phyloP scores from a whole-genome alignment of 2,329 filamentous ascomycete genomes.

The Didymosphaeria variabile region DNA sequence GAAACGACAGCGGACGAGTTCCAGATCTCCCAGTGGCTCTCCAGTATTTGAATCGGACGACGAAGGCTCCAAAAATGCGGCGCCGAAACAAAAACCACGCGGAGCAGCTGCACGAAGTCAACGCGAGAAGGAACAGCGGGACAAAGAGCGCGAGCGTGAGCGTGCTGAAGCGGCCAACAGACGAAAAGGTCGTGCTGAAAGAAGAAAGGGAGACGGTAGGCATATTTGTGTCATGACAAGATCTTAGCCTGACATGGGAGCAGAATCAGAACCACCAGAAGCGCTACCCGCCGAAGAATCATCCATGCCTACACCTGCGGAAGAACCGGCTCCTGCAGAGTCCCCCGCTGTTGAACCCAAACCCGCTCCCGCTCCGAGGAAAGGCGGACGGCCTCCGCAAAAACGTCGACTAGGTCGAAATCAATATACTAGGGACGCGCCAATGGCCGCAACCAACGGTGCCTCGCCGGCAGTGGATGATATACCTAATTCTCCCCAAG shows the following conservation, averaged over 20 bases:
- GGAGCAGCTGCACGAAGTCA: constrained; percentile 60
- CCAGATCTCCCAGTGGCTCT: constrained; percentile 56
- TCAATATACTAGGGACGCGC: constrained; percentile 48
- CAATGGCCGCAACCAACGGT: constrained; percentile 43
- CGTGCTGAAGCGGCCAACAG: constrained; percentile 79
- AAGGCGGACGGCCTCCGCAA: constrained; percentile 46
- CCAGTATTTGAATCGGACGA: constrained; percentile 76
- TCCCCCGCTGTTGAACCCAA: constrained; percentile 34
- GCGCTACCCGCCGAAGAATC: constrained; percentile 41
- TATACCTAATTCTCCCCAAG: constrained; percentile 41
- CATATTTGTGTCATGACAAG: constrained; percentile 30
- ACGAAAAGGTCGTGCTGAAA: constrained; percentile 82
- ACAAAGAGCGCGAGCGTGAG: constrained; percentile 74
- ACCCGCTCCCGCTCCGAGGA: constrained; percentile 40
- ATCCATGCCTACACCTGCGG: constrained; percentile 26
- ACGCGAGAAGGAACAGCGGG: constrained; percentile 69
- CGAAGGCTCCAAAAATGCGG: constrained; percentile 60
- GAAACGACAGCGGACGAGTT: constrained; percentile 83
- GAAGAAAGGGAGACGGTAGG: constrained; percentile 81
- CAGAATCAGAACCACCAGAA: constrained; percentile 42
- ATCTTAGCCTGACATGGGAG: constrained; percentile 29
- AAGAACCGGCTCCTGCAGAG: constrained; percentile 40
- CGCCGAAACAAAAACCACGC: constrained; percentile 54
- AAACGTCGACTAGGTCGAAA: constrained; percentile 50
- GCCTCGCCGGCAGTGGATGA: constrained; percentile 43